Percentiles rank a stretch among this genome's conserved stretches.
Evolutionary conservation across 2,329 filamentous ascomycete genomes (phyloP).

Genomic region (Arthrinium puccinioides): DNA sequence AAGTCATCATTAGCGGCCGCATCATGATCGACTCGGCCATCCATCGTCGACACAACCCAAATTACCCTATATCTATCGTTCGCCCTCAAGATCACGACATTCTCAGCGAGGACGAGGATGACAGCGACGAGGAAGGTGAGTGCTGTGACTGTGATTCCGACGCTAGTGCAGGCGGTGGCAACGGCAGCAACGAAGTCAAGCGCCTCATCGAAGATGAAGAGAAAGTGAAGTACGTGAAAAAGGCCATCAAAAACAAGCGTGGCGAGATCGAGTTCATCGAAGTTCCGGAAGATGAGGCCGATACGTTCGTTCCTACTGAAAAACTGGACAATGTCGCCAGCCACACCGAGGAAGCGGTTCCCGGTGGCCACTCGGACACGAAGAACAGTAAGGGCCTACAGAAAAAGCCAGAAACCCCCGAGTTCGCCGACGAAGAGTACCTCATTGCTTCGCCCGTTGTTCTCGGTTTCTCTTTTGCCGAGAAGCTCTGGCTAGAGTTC

Average conservation of each 20-base stretch:
- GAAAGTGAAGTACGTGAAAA: slow-evolving; percentile 38
- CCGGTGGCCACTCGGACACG: slow-evolving; percentile 10
- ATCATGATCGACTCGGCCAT: slow-evolving; percentile 83
- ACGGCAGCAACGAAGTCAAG: background rate
- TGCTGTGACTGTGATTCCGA: slow-evolving; percentile 32
- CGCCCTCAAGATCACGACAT: slow-evolving; percentile 63
- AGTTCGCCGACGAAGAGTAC: slow-evolving; percentile 76
- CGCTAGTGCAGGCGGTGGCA: slow-evolving; percentile 21
- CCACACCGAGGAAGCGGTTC: slow-evolving; percentile 17
- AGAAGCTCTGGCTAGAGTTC: slow-evolving; percentile 89
- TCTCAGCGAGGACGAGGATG: slow-evolving; percentile 40
- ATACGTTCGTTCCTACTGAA: slow-evolving; percentile 32
- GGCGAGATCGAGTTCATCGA: slow-evolving; percentile 27
- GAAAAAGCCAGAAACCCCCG: slow-evolving; percentile 26
- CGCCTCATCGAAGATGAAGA: background rate
- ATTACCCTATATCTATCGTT: slow-evolving; percentile 71
- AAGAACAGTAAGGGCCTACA: slow-evolving; percentile 9
- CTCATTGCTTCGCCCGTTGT: slow-evolving; percentile 79
- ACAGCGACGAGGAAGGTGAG: slow-evolving; percentile 33
- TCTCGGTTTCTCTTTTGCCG: slow-evolving; percentile 77
- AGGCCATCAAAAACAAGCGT: slow-evolving; percentile 39
- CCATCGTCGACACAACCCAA: slow-evolving; percentile 78
- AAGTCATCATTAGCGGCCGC: slow-evolving; percentile 79
- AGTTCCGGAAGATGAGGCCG: slow-evolving; percentile 26
- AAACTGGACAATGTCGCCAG: slow-evolving; percentile 47